A percentile compares a stretch with the other conserved stretches of the same genome.
Evolutionary conservation across 1,284 basidiomycete genomes (phyloP).

Genomic region (Marasmius oreades): DNA sequence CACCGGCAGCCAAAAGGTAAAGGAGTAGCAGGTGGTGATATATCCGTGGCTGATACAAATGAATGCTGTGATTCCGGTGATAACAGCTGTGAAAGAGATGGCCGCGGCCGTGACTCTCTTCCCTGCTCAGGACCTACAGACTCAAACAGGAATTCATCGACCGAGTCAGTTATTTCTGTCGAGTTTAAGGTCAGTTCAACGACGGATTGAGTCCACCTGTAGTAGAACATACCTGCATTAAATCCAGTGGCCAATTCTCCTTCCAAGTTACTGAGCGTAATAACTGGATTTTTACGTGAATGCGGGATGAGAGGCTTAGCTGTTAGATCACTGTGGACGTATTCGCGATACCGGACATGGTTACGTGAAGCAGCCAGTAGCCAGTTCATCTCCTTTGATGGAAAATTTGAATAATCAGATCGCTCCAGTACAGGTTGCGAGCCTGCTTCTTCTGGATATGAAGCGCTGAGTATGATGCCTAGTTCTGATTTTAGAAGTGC

Average conservation of each 20-base stretch:
- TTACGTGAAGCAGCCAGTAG: not conserved
- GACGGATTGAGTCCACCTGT: no score
- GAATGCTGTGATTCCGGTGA: not conserved
- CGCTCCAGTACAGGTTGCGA: not conserved
- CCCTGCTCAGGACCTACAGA: not conserved
- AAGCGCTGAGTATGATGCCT: not conserved
- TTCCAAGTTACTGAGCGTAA: not conserved
- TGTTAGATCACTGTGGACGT: not conserved
- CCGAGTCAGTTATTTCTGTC: not conserved
- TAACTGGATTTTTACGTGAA: not conserved
- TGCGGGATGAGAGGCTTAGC: not conserved
- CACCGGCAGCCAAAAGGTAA: not conserved
- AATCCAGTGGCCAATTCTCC: not conserved
- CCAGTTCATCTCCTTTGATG: not conserved
- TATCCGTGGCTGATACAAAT: no score
- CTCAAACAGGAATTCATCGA: not conserved
- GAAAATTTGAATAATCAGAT: not conserved
- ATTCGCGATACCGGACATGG: not conserved
- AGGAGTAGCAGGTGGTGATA: not conserved
- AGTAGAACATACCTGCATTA: no score
- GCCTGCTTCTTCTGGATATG: not conserved
- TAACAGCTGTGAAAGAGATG: not conserved
- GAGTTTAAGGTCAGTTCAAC: not conserved
- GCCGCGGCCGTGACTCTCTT: not conserved
- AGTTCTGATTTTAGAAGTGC: not conserved